Conservation (phyloP, 2,329 filamentous ascomycete genomes). For the Cyphellophora europaea region DNA sequence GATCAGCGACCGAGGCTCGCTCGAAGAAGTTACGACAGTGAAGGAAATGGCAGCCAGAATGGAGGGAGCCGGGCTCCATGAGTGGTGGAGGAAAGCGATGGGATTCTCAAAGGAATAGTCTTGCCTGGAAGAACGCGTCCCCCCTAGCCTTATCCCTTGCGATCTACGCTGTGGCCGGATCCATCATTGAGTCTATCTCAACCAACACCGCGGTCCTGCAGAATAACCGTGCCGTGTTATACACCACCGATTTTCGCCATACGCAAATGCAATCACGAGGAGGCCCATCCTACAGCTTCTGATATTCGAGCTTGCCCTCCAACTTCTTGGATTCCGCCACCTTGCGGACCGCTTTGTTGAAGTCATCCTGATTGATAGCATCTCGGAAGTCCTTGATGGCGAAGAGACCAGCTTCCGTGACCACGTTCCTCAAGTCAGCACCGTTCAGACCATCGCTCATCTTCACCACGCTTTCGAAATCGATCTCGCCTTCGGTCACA, state of each 20-base stretch:
- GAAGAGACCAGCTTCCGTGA: constrained; percentile 94
- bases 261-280: too few relatives aligned
- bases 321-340: constrained; percentile 96
- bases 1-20: constrained; percentile 19
- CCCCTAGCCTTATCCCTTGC: too few relatives aligned
- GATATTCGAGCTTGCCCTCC: constrained; percentile 95
- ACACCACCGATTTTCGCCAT: too few relatives aligned
- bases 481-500: constrained; percentile 84
- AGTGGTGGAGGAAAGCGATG: constrained; percentile 64
- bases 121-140: too few relatives aligned
- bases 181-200: too few relatives aligned
- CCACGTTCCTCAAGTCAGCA: constrained; percentile 92
- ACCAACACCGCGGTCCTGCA: too few relatives aligned
- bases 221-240: too few relatives aligned
- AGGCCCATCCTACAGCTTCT: constrained; percentile 67
- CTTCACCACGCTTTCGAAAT: constrained; percentile 98
- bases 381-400: constrained; percentile 98
- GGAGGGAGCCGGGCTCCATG: constrained; percentile 40
- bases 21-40: constrained; percentile 53
- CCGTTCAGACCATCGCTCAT: constrained; percentile 99
- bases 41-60: constrained; percentile 56
- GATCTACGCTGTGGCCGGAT: too few relatives aligned
- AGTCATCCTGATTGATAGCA: constrained; percentile 93
- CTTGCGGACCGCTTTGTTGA: constrained; percentile 98
- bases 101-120: constrained; percentile 35